Evolutionary conservation across 148 eudicot species (phyloP).

Genomic region (Persicaria maculosa): DNA sequence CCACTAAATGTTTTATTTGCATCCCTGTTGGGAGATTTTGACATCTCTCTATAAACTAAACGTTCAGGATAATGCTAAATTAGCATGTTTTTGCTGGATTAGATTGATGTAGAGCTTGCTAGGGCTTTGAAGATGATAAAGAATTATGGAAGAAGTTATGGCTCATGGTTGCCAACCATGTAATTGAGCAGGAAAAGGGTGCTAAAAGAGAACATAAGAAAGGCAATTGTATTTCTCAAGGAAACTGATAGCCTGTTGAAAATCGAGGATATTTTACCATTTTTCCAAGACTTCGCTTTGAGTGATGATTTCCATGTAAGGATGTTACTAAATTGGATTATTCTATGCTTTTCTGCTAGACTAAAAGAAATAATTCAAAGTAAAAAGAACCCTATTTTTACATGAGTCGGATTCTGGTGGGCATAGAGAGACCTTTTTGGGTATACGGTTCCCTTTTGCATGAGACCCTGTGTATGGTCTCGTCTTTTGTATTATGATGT

Average conservation of each 20-base stretch:
- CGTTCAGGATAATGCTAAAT: background rate
- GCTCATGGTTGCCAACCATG: constrained; percentile 99
- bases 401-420: background rate
- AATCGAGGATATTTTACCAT: constrained; percentile 95
- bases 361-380: background rate
- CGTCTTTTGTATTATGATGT: too few relatives aligned
- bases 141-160: constrained; percentile 92
- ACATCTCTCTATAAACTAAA: background rate
- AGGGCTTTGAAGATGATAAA: constrained; percentile 98
- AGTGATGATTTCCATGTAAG: constrained; percentile 93
- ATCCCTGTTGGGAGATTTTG: too few relatives aligned
- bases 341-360: background rate
- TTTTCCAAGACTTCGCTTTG: constrained; percentile 92
- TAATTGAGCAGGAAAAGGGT: constrained; percentile 84
- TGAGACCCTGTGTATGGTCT: too few relatives aligned
- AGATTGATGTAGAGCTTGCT: constrained; percentile 99
- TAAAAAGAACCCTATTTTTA: background rate
- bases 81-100: constrained; percentile 5
- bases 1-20: background rate
- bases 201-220: constrained; percentile 95
- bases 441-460: too few relatives aligned
- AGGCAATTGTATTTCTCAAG: constrained; percentile 95
- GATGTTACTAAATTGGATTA: background rate
- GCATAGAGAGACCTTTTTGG: too few relatives aligned
- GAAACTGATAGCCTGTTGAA: constrained; percentile 95